Evolutionary conservation across 345 rosid species (phyloP).

Genomic region (Eutrema japonicum): DNA sequence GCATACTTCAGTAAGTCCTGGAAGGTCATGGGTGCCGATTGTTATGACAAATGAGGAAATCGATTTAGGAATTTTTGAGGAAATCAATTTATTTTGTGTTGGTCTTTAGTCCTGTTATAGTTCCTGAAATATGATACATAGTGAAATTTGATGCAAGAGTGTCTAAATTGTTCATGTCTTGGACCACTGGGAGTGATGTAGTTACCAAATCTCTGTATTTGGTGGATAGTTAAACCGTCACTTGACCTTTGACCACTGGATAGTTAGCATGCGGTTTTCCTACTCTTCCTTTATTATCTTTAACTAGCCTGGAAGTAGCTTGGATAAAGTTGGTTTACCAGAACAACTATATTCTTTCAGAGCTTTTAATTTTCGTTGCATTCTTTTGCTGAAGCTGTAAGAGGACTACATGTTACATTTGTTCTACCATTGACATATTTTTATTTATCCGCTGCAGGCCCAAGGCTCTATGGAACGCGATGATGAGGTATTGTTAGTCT

Average conservation of each 20-base stretch:
- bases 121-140: slow-evolving; percentile 20
- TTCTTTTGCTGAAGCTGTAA: slow-evolving; percentile 19
- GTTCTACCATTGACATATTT: not conserved
- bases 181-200: slow-evolving; percentile 3
- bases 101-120: slow-evolving; percentile 10
- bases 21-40: slow-evolving; percentile 1
- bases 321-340: slow-evolving; percentile 12
- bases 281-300: slow-evolving; percentile 25
- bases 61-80: slow-evolving; percentile 12
- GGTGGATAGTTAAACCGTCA: slow-evolving; percentile 4
- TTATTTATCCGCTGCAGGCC: slow-evolving; percentile 56
- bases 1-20: slow-evolving; percentile 1
- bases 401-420: not conserved
- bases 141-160: slow-evolving; percentile 8
- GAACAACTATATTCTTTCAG: slow-evolving; percentile 4
- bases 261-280: slow-evolving; percentile 21
- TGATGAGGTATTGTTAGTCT: slow-evolving; percentile 72
- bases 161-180: slow-evolving; percentile 5
- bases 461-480: slow-evolving; percentile 83
- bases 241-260: slow-evolving; percentile 16
- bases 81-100: slow-evolving; percentile 1
- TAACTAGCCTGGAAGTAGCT: slow-evolving; percentile 26
- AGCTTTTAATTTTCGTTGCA: slow-evolving; percentile 10
- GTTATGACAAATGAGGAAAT: slow-evolving; percentile 13
- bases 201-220: slow-evolving; percentile 28